Conservation (phyloP, 352 stramenopile genomes). For the Pythium folliculosum region DNA sequence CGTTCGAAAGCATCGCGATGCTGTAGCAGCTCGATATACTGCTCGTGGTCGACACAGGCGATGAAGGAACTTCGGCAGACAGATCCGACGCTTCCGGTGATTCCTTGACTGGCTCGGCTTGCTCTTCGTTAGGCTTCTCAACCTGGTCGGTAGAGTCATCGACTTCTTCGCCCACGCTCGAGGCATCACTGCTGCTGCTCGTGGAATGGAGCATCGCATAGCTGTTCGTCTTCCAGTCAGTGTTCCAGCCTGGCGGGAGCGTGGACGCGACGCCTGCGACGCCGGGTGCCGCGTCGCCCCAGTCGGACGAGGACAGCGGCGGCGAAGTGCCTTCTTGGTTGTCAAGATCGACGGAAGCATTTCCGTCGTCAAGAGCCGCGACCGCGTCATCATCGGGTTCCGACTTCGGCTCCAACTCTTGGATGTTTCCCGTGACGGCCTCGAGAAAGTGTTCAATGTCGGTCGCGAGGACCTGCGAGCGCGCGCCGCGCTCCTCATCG, state of each 20-base stretch:
- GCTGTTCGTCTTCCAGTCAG: conserved; percentile 7
- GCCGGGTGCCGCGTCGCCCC: not conserved
- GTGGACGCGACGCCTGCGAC: not conserved
- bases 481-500: not conserved
- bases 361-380: not conserved
- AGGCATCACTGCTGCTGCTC: not conserved
- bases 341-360: not conserved
- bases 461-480: not conserved
- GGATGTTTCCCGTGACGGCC: not conserved
- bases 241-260: conserved; percentile 1
- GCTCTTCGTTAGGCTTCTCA: not conserved
- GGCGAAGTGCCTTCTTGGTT: no score
- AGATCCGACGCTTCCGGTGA: not conserved
- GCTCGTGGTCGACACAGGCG: not conserved
- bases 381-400: not conserved
- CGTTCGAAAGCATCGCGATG: not conserved
- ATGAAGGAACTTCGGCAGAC: not conserved
- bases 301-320: not conserved
- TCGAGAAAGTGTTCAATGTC: not conserved
- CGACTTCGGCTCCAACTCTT: not conserved
- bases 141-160: not conserved
- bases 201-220: not conserved
- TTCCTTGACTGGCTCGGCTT: not conserved
- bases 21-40: not conserved
- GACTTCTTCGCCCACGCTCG: not conserved